Evolutionary conservation across 441 rosid genomes (phyloP), one percentile per base, ranked within the genome.

Genomic region (Croton setiger): DNA sequence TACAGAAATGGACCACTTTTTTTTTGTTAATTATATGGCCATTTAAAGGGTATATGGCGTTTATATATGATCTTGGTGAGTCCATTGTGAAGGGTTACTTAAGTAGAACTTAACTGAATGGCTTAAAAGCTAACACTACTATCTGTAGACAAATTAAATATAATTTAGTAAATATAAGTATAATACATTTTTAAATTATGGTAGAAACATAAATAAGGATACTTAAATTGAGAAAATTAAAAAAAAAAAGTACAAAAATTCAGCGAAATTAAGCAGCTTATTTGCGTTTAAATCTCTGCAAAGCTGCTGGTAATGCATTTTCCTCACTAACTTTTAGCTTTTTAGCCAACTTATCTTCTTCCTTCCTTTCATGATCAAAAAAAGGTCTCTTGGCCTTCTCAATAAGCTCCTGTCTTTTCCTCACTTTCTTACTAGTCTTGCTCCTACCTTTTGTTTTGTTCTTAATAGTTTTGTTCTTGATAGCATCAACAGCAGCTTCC

Each of bases 401-500:
- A 27, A 88, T 72, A 51, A 80, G 13, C 58, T 88, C 94, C 74
- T 85, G 81, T 69, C 73, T 86, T 87, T 90, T 92, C 85, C 79
- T 87, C 0, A 79, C 74, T 70, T 39, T 71, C 80, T 85, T 94
- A 52, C 97, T 88, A 0, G 93, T 89, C 63, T 88, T 94, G 64
- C 72, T 88, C 86, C 91, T 87, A 11, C 98, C 98, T 77, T 92
- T 92, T 0, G 96, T 90, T 74, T 94, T 92, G 64, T 83, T 92
- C 83, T 88, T 92, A 60, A 84, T 0, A 5, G 72, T 70, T 4
- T 62, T 65, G 31, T 73, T 83, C 83, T 88, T 90, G 7, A 72
- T 90, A 7, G 83, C 83, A 58, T 83, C 88, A 17, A 86, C 75
- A 7, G 94, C 93, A 18, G 79, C 85, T 68, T 92, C 98, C 78